Base-by-base conservation (phyloP, 1,139 yeast species). In the Taiozyma sp. region DNA sequence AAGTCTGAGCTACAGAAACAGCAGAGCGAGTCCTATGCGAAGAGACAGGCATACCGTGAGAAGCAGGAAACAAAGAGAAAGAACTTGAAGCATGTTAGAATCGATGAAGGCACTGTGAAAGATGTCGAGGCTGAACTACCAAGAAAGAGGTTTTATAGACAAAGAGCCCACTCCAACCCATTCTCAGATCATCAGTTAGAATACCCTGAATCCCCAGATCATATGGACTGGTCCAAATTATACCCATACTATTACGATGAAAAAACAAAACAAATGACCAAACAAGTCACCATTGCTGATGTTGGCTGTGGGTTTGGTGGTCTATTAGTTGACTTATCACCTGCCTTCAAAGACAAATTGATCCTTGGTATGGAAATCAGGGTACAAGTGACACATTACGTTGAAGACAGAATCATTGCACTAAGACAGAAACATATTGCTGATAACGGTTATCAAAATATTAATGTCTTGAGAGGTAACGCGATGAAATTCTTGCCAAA, bases 251-350 rank as follows among this genome's bases (percentile, higher is more conserved):
- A 68, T 59, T 68, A 67, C 50, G 78, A 80, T 56, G 71, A 67
- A 47, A 67, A 66, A 8, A 70, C 71, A 0, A 40, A 40, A 14
- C 19, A 40, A 40, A 69, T 81, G 76, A 64, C 70, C 7, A 70
- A 76, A 49, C 65, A 75, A 44, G 98, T 95, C 14, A 93, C 90
- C 50, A 85, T 93, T 50, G 98, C 98, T 5, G 99, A 93, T 66
- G 81, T 93, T 53, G 99, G 99, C 16, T 93, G 99, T 71, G 99
- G 99, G 1, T 93, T 88, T 67, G 99, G 99, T 47, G 99, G 99
- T 0, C 75, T 93, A 53, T 68, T 89, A 62, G 82, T 88, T 46
- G 86, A 89, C 47, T 75, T 93, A 51, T 86, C 97, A 2, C 87
- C 91, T 2, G 81, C 73, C 50, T 85, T 85, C 56, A 91, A 95